Evolutionary conservation across 768 basidiomycete species (phyloP), one percentile per base, ranked within the genome.

Genomic region (Xerocomellus amylosporus): DNA sequence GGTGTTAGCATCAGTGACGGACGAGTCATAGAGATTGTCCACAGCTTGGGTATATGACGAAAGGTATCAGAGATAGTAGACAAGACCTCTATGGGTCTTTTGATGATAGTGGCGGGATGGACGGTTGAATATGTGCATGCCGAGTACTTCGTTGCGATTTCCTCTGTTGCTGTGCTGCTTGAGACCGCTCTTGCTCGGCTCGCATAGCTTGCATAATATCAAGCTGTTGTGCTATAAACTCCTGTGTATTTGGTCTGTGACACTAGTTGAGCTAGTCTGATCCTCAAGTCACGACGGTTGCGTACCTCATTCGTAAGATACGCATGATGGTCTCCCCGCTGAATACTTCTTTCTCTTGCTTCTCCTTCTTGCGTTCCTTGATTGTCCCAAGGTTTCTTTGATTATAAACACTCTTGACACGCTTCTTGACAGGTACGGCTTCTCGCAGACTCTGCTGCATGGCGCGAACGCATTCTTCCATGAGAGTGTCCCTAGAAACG

Each of bases 361-460:
- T 82, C 76, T 96, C 92, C 70, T 85, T 85, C 79, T 98, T 98
- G 58, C 93, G 82, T 63, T 94, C 85, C 71, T 87, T 87, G 70
- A 99, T 98, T 8, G 97, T 99, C 12, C 96, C 96, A 7, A 98
- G 82, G 70, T 98, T 99, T 46, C 93, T 85, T 64, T 96, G 94
- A 13, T 85, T 77, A 59, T 93, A 90, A 19, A 99, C 90, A 56
- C 91, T 93, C 80, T 98, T 98, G 3, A 86, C 88, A 10, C 93
- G 87, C 70, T 90, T 91, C 77, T 90, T 90, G 60, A 90, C 77
- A 10, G 88, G 82, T 8, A 90, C 84, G 1, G 86, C 79, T 5
- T 82, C 79, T 14, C 88, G 82, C 34, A 98, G 75, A 12, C 81
- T 88, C 62, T 92, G 87, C 65, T 96, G 94, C 86, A 96, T 94